Percentiles rank a stretch among this genome's conserved stretches.
Evolutionary conservation across 2,329 filamentous ascomycete species (phyloP).

Genomic region (Lomentospora prolificans): DNA sequence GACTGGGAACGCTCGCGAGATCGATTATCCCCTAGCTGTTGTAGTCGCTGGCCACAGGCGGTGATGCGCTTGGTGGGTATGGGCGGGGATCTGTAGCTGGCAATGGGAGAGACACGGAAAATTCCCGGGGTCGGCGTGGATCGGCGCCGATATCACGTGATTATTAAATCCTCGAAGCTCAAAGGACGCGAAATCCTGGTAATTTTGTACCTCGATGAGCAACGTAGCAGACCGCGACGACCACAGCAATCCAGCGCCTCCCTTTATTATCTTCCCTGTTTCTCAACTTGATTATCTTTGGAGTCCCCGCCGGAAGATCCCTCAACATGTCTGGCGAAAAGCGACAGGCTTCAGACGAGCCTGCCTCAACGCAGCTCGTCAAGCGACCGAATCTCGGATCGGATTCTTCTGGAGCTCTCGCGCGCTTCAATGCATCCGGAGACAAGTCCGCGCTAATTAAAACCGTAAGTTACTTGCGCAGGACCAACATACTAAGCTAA

Average conservation of each 20-base stretch:
- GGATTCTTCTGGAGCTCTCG: conserved; percentile 36
- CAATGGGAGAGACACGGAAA: not conserved
- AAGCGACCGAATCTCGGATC: conserved; percentile 68
- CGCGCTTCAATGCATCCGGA: conserved; percentile 39
- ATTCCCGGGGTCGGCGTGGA: not conserved
- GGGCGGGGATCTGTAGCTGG: not conserved
- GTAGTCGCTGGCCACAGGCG: not conserved
- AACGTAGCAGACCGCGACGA: too few species aligned
- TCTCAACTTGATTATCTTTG: too few species aligned
- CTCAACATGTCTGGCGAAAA: conserved; percentile 97
- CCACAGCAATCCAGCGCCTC: not conserved
- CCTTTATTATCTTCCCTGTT: not conserved
- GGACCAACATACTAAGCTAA: not conserved
- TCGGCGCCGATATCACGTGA: conserved; percentile 2
- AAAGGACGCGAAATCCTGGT: conserved; percentile 9
- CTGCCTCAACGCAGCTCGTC: conserved; percentile 69
- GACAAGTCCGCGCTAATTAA: conserved; percentile 37
- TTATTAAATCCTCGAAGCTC: not conserved
- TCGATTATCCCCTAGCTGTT: not conserved
- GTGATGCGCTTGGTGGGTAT: too few species aligned
- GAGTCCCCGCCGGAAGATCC: too few species aligned
- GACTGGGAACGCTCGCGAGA: not conserved
- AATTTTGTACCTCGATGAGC: not conserved
- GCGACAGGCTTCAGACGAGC: conserved; percentile 77
- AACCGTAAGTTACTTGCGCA: conserved; percentile 27